Evolutionary conservation across 2,329 filamentous ascomycete species (phyloP), one percentile per base, ranked within the genome.

Genomic region (Beauveria medogensis): DNA sequence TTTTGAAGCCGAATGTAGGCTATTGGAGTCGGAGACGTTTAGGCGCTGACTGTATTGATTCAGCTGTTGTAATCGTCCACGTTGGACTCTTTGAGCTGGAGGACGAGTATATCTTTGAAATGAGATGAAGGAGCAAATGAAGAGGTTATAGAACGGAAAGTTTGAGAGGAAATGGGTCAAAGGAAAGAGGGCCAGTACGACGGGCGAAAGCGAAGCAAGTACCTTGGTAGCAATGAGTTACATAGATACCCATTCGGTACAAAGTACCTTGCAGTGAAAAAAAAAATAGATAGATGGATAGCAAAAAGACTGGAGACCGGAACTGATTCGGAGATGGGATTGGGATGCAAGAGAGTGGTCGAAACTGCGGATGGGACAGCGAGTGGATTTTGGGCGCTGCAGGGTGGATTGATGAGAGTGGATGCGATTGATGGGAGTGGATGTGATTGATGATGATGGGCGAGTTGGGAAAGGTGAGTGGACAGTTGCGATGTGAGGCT

Each of bases 251-350:
- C 20, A 57, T 57, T 24, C 28, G 48, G 44, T 34, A 56, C 54
- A 56, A 47, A 12, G 56, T 43, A 53, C 51, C 16, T 46, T 0
- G 37, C 28, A n/a, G 46, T 5, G 16, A 2, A n/a, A 37, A 52
- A 52, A 55, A 16, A 46, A n/a, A 28, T n/a, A 37, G 54, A 26
- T 54, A 18, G 24, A 20, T 18, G 20, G 46, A 34, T 1, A 54
- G 28, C 37, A 37, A 60, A 60, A 60, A 60, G 52, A 54, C 48
- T 60, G 51, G 48, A 46, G 48, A 52, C 55, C 37, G 56, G 56
- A 41, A 53, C 47, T 53, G 47, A 40, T 48, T 53, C 56, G 56
- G 56, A 28, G 47, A 59, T 59, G 56, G 34, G 34, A 37, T 37
- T 37, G 34, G 53, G 44, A 57, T 40, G 55, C 46, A 41, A 48